phyloP scores from a whole-genome alignment of 495 filamentous ascomycete species.

The Astrothelium subdiscretum region DNA sequence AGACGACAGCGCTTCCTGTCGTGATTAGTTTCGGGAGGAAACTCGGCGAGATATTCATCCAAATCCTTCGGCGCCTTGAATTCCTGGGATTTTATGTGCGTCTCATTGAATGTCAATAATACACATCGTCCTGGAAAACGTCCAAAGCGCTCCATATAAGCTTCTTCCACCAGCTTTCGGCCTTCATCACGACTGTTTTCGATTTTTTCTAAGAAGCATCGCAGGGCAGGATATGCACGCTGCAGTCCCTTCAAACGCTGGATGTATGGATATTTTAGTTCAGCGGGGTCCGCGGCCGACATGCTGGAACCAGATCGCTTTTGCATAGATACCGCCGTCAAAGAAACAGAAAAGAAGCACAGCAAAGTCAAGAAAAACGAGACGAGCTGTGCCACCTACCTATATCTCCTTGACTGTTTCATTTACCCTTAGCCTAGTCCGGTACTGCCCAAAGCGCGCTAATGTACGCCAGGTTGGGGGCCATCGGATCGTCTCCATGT shows the following conservation, averaged over 20 bases:
- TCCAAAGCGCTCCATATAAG: neutral
- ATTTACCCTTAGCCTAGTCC: too few species aligned
- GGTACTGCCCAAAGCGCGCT: too few species aligned
- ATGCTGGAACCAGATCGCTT: neutral
- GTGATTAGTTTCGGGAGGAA: neutral
- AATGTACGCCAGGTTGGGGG: too few species aligned
- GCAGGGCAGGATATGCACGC: neutral
- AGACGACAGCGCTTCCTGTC: conserved; percentile 3
- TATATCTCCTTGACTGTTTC: too few species aligned
- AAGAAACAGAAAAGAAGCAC: neutral
- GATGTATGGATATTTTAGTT: neutral
- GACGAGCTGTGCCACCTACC: too few species aligned
- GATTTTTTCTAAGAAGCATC: neutral
- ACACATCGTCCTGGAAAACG: neutral
- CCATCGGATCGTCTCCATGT: too few species aligned
- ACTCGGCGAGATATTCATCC: neutral
- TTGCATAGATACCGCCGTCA: neutral
- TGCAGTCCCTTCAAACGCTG: neutral
- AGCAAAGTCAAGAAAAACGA: too few species aligned
- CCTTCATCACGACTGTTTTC: neutral
- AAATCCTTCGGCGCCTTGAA: neutral
- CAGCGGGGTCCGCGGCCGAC: neutral
- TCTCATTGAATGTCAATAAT: neutral
- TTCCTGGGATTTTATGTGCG: neutral
- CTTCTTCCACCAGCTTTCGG: neutral